Evolutionary conservation across 1,284 basidiomycete species (phyloP), one percentile per base, ranked within the genome.

Genomic region (Uromyces viciae-fabae): DNA sequence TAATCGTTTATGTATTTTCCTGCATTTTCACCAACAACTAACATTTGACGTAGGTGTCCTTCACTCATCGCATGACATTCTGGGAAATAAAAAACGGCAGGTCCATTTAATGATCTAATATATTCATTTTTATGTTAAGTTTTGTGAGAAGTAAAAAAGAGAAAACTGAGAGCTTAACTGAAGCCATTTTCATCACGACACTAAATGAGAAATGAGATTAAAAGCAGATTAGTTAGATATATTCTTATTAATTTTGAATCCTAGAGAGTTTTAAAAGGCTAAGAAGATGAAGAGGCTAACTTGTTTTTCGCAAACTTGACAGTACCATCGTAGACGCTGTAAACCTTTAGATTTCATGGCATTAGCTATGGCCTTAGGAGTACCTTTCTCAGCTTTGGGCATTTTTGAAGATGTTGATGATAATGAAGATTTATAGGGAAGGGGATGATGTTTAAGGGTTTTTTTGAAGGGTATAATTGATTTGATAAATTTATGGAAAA

Each of bases 341-440:
- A 97, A 79, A 86, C 88, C 95, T 85, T 97, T 97, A 77, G 94
- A 92, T 89, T 97, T 97, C 92, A 95, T 95, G 87, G 93, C 92
- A 87, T 97, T 98, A 31, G 93, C 93, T 81, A 96, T 88, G 85
- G 91, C 94, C 88, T 97, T 97, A 19, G 81, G 69, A 0, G 83
- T 77, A 17, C 83, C 83, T 75, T 82, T 82, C 46, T 82, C 82
- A 31, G 82, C 82, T 80, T 81, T 82, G 31, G 82, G 82, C 82
- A 82, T 82, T n/a, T n/a, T n/a, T n/a, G n/a, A n/a, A n/a, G n/a
- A n/a, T n/a, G n/a, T n/a, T n/a, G n/a, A n/a, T n/a, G n/a, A n/a
- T n/a, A n/a, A n/a, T n/a, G n/a, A n/a, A n/a, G n/a, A n/a, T n/a
- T n/a, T n/a, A n/a, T n/a, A n/a, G n/a, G n/a, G n/a, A n/a, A n/a